Evolutionary conservation across 2,329 filamentous ascomycete genomes (phyloP), one percentile per base, ranked within the genome.

Genomic region (Rutstroemia sp.): DNA sequence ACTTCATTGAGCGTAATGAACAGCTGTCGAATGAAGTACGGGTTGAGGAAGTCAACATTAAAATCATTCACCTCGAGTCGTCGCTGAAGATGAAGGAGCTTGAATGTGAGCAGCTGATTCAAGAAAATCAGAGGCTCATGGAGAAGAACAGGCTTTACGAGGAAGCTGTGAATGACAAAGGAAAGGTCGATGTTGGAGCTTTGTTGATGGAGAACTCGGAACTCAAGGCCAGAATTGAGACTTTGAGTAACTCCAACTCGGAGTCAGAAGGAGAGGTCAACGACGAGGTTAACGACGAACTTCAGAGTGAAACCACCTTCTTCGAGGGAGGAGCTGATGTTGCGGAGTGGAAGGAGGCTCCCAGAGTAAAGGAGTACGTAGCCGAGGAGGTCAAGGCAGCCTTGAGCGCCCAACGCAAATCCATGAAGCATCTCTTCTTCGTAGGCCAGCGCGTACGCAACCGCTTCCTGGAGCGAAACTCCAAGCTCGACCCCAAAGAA

Each of bases 381-480:
- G 45, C 52, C 8, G 52, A 49, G 42, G n/a, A 47, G 27, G 52
- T 55, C 19, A 47, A 48, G 23, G 48, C 52, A 41, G 45, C 52
- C 10, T 48, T 55, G 6, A 50, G 25, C 25, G 23, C 48, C 30
- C 52, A 55, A 25, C 52, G 52, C 23, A 55, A 55, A 23, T 55
- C 53, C 8, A 55, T 55, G 53, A 55, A 55, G 10, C 53, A 55
- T 25, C 46, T 55, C 10, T 55, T 55, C 25, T 55, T 55, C 27
- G 53, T 55, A 21, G 53, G 53, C 4, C 53, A 55, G 17, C 53
- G 53, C 10, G 53, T 55, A n/a, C 53, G 53, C 5, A 55, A 55
- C 16, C 46, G 53, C 23, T 55, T 55, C 25, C 30, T 55, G 6
- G 53, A 55, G 7, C 34, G 53, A 37, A 55, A 55, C n/a, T 55